A percentile compares a stretch with the other conserved stretches of the same genome.
Conservation (phyloP, 1,284 basidiomycete species). For the Exobasidium cylindrosporum region DNA sequence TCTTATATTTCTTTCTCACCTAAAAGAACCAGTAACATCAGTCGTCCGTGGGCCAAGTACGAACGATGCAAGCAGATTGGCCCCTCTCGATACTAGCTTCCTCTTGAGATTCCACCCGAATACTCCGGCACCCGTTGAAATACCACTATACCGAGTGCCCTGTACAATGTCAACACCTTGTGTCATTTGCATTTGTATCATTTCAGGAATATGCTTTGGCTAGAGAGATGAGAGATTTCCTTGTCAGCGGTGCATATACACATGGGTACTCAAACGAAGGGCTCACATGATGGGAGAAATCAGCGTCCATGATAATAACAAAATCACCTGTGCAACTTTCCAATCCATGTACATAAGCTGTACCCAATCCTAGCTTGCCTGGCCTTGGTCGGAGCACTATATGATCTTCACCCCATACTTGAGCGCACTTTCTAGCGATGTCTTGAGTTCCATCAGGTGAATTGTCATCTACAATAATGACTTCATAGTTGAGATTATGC, state of each 20-base stretch:
- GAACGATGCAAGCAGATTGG: constrained; percentile 35
- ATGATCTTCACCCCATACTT: constrained; percentile 76
- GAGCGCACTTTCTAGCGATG: constrained; percentile 72
- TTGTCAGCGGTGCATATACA: neutral
- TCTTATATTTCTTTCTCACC: constrained; percentile 61
- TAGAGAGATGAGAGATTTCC: constrained; percentile 4
- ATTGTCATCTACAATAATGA: constrained; percentile 85
- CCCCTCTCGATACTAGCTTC: constrained; percentile 40
- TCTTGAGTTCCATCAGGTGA: constrained; percentile 89
- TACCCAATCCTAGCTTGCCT: constrained; percentile 84
- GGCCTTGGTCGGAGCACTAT: constrained; percentile 79
- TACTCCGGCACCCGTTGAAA: constrained; percentile 38
- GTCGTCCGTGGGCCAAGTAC: constrained; percentile 37
- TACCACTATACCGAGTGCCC: constrained; percentile 40
- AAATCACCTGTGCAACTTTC: constrained; percentile 86
- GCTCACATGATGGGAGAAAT: constrained; percentile 87
- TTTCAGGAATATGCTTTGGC: constrained; percentile 40
- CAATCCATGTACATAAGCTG: constrained; percentile 86
- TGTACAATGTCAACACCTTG: constrained; percentile 38
- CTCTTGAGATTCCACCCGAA: constrained; percentile 44
- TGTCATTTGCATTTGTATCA: constrained; percentile 30
- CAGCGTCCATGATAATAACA: constrained; percentile 94
- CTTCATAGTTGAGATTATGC: constrained; percentile 66
- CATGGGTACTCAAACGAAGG: too few species aligned
- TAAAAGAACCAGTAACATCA: constrained; percentile 43